Evolutionary conservation across 139 green algal genomes (phyloP).

Genomic region (Limnomonas spitsbergensis): DNA sequence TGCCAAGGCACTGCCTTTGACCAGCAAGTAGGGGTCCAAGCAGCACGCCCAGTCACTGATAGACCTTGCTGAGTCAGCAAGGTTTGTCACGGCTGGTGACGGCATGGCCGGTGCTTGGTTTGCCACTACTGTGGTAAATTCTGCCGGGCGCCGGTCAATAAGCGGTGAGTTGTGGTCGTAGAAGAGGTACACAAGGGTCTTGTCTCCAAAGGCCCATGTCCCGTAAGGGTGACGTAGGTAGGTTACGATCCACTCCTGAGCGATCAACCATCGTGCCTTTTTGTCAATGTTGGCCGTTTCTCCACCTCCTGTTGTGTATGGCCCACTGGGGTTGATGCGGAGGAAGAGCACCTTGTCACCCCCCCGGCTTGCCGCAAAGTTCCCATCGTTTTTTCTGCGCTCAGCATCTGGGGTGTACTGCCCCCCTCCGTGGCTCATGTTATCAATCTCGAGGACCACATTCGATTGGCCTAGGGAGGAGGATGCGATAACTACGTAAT

Average conservation of each 20-base stretch:
- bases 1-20: slow-evolving; percentile 6
- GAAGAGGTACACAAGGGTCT: slow-evolving; percentile 5
- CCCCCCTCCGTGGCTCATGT: not conserved
- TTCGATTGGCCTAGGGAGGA: not conserved
- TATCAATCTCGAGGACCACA: not conserved
- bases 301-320: too few species aligned
- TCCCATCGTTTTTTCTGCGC: not conserved
- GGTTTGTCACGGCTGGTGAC: not conserved
- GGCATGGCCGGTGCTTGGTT: not conserved
- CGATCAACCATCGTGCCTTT: too few species aligned
- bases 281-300: too few species aligned
- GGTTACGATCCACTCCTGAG: slow-evolving; percentile 3
- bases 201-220: slow-evolving; percentile 1
- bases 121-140: too few species aligned
- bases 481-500: not conserved
- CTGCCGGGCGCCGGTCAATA: too few species aligned
- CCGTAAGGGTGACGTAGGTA: not conserved
- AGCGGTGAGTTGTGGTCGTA: too few species aligned
- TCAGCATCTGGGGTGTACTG: slow-evolving; percentile 7
- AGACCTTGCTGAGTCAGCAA: slow-evolving; percentile 3
- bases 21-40: slow-evolving; percentile 3
- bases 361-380: too few species aligned
- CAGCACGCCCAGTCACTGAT: too few species aligned
- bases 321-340: too few species aligned
- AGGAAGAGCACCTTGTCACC: too few species aligned